Base-by-base conservation (phyloP, 2,329 filamentous ascomycete species). In the Sphaerulina vaccinii region DNA sequence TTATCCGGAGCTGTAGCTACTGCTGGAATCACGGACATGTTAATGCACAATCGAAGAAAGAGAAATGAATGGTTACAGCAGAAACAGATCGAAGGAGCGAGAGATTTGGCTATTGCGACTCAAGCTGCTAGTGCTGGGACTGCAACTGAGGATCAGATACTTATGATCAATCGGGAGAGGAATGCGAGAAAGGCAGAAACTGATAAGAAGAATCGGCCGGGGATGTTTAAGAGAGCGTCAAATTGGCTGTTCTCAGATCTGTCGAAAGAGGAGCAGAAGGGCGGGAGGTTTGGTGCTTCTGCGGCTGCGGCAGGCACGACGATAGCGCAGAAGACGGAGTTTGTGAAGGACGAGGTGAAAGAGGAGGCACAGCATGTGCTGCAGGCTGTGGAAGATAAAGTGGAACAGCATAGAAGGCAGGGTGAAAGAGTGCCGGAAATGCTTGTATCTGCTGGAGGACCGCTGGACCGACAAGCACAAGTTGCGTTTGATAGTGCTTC, bases 11-110 rank as follows among this genome's bases (percentile, higher is more conserved):
- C 79, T 36, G 77, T 86, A 38, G 83, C 82, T 32, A 75, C 81
- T 33, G 85, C 85, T 66, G 83, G 84, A 8, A 76, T 85, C 58
- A 77, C 80, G 54, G 84, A 85, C 63, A 80, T 87, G 75, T 76
- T 86, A 52, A 70, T 85, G 54, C 83, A 86, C 71, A 87, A 87
- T 68, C 79, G 84, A 49, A 76, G 79, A 52, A 83, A 85, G 72
- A 75, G 79, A 51, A 75, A 75, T 32, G 80, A 85, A 56, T 87
- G 78, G 75, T 76, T 83, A 56, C 77, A 72, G 38, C 70, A 77
- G 55, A 71, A 83, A 62, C 72, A 78, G 59, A 70, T 70, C 41
- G 66, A 75, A 61, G 70, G 69, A 40, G 70, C 69, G 44, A 67
- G 64, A 45, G 71, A 73, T 32, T 65, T 80, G 36, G 65, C 68